Conservation (phyloP, 768 basidiomycete species). For the Botryobasidium botryosum region DNA sequence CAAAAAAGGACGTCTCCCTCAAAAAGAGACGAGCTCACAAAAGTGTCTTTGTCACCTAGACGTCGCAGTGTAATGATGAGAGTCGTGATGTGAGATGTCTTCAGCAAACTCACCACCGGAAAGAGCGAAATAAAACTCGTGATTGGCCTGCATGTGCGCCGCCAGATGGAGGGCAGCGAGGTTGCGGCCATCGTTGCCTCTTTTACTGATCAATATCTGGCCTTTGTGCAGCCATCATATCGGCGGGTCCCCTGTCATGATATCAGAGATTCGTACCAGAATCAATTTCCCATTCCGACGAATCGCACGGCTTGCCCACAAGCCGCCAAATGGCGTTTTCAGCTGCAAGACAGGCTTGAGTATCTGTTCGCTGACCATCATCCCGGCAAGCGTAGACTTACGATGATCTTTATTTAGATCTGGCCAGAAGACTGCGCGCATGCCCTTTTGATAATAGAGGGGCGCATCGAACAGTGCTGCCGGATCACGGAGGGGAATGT, state of each 20-base stretch:
- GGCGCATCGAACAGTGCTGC: constrained; percentile 22
- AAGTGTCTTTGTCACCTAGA: constrained; percentile 4
- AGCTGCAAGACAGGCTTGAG: constrained; percentile 11
- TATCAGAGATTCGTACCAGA: constrained; percentile 11
- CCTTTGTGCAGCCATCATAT: constrained; percentile 13
- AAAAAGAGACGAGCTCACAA: not conserved
- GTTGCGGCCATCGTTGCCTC: constrained; percentile 24
- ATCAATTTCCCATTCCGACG: constrained; percentile 24
- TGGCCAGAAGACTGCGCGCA: constrained; percentile 25
- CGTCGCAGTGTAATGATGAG: no score
- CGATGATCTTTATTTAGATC: constrained; percentile 26
- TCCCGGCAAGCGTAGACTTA: not conserved
- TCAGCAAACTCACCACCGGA: no score
- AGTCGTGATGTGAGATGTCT: no score
- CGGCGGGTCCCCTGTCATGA: not conserved
- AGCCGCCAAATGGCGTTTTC: constrained; percentile 27
- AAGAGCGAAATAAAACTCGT: not conserved
- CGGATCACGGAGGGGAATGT: constrained; percentile 23
- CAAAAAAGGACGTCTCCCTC: not conserved
- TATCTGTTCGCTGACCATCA: not conserved
- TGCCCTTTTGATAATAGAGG: constrained; percentile 16
- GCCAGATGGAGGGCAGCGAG: constrained; percentile 20
- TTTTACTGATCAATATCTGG: constrained; percentile 26
- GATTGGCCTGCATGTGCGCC: not conserved
- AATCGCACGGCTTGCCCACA: constrained; percentile 20